Base-by-base conservation (phyloP, 441 rosid genomes). In the Erodium chrysanthum region DNA sequence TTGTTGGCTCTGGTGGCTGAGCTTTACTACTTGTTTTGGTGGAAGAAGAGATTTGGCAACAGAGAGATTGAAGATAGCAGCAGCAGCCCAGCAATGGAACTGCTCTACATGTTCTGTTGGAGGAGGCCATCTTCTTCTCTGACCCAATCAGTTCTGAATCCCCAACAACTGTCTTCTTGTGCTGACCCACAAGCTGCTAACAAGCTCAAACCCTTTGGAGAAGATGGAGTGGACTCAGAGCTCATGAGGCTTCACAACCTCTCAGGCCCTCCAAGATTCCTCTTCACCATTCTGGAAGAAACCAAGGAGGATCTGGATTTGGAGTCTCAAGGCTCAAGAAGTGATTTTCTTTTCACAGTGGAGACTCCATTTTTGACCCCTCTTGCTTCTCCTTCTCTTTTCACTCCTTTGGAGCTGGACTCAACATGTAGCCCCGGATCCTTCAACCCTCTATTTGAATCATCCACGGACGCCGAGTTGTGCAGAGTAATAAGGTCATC, bases 291-390 rank as follows among this genome's bases (percentile, higher is more conserved):
- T 54, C 50, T 82, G 48, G 98, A 92, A 70, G 98, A 91, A 78
- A 90, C 98, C 67, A 86, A 73, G 66, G 98, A 93, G 70, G 98
- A 93, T 78, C 78, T 91, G 81, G 98, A 93, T 66, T 84, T 91
- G 81, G 98, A 93, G 67, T 84, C 86, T 68, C 89, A 91, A 37
- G 42, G 42, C 21, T 80, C 81, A 25, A 79, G 69, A 64, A 80
- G 92, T 73, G 95, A 90, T 80, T 74, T 91, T 73, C 73, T 89
- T 66, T 70, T 83, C 2, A 80, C 82, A 35, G 76, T 86, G 62
- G 96, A 93, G 71, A 93, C 90, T 70, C 98, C 97, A 14, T 93
- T 77, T 79, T 72, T 89, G 21, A 91, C 98, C 37, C 96, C 98
- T 31, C 73, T 86, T 62, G 82, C 95, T 74, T 93, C 98, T 63